Evolutionary conservation across 83 land plant genomes (phyloP), one percentile per base, ranked within the genome.

Genomic region (Larix sibirica): DNA sequence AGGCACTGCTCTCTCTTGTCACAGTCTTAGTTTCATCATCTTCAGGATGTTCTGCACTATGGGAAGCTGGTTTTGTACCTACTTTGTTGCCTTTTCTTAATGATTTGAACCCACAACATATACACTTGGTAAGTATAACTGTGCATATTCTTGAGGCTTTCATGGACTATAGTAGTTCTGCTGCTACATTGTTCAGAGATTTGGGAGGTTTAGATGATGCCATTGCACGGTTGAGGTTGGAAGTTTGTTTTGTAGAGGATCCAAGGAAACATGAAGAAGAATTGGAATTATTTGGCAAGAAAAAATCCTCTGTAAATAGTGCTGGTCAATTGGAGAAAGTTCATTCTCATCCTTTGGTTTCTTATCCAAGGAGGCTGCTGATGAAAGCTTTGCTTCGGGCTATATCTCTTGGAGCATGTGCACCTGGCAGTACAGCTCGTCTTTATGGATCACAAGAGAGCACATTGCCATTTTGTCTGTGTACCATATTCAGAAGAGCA

Each of bases 201-300:
- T 87, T 95, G 80, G 99, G 99, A 8, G 97, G 99, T 24, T 80
- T 95, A 42, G 97, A 93, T 90, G 94, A 92, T 63, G 86, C 96
- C 3, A 91, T 91, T 62, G 81, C 85, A 38, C 89, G 97, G 26
- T 82, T 97, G 40, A 87, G 89, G 64, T 62, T 89, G 6, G 99
- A 97, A 86, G 93, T 97, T 1, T 84, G 84, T 62, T 73, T 47
- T 68, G 88, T 95, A 4, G 95, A 92, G 61, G 84, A 83, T 81
- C 70, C 90, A 23, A 86, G 77, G 76, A 82, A 83, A 61, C 86
- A 79, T 3, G 84, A 31, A 64, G 84, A 84, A 26, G 88, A 84
- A 73, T 17, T 66, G 21, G 69, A 76, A 0, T n/a, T 13, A 58
- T 68, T 26, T 67, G 77, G 83, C 56, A 90, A 85, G 80, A 86